Evolutionary conservation across 202 grass and related monocot species (phyloP).

Genomic region (Schoenoplectus tabernaemontani): DNA sequence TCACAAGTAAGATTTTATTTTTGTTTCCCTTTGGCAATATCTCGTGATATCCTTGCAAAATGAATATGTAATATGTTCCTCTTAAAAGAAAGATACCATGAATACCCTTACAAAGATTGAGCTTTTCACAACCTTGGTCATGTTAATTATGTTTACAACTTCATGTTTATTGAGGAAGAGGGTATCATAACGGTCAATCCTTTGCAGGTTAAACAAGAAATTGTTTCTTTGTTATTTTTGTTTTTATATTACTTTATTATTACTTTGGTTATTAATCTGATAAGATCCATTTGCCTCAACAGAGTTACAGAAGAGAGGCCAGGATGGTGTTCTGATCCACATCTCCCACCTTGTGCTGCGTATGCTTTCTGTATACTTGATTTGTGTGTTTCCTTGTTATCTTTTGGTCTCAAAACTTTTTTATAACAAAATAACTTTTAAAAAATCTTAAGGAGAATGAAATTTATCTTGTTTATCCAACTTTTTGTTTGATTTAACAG

Average conservation of each 20-base stretch:
- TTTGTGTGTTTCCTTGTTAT: conserved; percentile 12
- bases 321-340: conserved; percentile 87
- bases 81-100: neutral
- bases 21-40: conserved; percentile 6
- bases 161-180: neutral
- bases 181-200: neutral
- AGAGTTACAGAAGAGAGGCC: conserved; percentile 95
- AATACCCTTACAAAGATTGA: neutral
- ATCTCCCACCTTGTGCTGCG: conserved; percentile 97
- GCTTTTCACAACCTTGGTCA: neutral
- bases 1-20: conserved; percentile 59
- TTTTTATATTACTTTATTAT: neutral
- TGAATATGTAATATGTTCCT: neutral
- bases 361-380: conserved; percentile 27
- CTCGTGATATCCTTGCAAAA: conserved; percentile 3
- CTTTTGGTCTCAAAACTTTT: neutral
- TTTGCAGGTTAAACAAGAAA: neutral
- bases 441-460: neutral
- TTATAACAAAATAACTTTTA: neutral
- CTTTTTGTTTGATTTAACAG: conserved; percentile 30
- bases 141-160: neutral
- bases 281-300: neutral
- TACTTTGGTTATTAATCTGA: neutral
- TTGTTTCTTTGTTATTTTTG: conserved; percentile 11
- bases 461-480: neutral